Conservation (phyloP, 768 basidiomycete genomes). For the Rhodotorula babjevae region DNA sequence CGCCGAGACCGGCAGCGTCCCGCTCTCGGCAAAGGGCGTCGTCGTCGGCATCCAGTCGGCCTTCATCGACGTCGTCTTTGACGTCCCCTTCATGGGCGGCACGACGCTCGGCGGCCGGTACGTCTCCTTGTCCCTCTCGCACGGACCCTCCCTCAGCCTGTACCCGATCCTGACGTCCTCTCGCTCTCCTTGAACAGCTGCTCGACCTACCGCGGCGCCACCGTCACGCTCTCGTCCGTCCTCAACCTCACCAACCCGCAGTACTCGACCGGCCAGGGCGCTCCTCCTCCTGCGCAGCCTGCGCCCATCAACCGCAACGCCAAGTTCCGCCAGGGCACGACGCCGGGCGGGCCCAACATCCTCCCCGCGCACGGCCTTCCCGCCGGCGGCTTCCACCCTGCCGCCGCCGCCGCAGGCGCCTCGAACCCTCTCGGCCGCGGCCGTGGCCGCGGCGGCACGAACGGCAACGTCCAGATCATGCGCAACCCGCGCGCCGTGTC, state of each 20-base stretch:
- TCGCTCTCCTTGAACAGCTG: conserved; percentile 55
- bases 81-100: conserved; percentile 90
- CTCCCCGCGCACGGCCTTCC: conserved; percentile 35
- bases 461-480: conserved; percentile 26
- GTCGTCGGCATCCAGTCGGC: conserved; percentile 82
- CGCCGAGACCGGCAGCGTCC: conserved; percentile 86
- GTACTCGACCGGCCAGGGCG: conserved; percentile 56
- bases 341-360: conserved; percentile 24
- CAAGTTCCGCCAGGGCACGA: conserved; percentile 21
- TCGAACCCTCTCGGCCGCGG: background rate
- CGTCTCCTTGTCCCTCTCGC: conserved; percentile 34
- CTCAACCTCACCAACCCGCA: conserved; percentile 83
- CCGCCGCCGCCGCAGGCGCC: background rate
- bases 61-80: conserved; percentile 93
- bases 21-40: conserved; percentile 84
- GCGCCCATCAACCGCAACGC: conserved; percentile 15
- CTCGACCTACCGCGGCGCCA: conserved; percentile 84
- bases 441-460: conserved; percentile 27
- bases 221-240: conserved; percentile 78
- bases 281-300: background rate
- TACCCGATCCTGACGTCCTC: conserved; percentile 19
- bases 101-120: conserved; percentile 77
- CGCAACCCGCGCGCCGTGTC: conserved; percentile 21
- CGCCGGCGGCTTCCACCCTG: conserved; percentile 37
- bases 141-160: background rate